Base-by-base conservation (phyloP, 2,329 filamentous ascomycete genomes). In the Sporothrix luriei region DNA sequence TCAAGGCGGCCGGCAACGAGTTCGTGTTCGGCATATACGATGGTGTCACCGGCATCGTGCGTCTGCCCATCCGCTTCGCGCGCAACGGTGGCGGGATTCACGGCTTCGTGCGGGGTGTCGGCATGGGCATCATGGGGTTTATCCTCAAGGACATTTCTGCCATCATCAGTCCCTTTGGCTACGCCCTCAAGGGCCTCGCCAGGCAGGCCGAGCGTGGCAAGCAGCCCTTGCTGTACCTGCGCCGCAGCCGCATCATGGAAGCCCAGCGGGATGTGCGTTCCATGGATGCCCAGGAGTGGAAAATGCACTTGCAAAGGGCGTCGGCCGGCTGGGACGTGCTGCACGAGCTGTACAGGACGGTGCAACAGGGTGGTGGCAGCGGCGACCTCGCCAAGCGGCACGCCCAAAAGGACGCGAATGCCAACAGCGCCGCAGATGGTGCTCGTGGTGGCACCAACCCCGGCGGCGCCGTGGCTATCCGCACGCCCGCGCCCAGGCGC, bases 91-190 rank as follows among this genome's bases (percentile, higher is more conserved):
- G 87, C 1, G 76, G 78, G 0, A 69, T 78, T 2, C 72, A 73
- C 21, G 83, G 82, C 0, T 80, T 84, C 49, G 74, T 84, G 19
- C 79, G 84, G 52, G 89, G 89, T 2, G 78, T 88, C 0, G 88
- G 86, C 16, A 88, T 88, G 81, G 89, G 89, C 0, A 73, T 90
- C 9, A 86, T 84, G 1, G 88, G 89, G 0, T 84, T 90, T 29
- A 82, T 90, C 2, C 80, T 91, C 38, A 91, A 91, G 76, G 85
- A 89, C 66, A 81, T 90, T 6, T 82, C 88, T 0, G 89, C 88
- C 6, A 70, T 90, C 1, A 76, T 89, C 1, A 87, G 88, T 0
- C 87, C 87, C 0, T 73, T 87, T 2, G 88, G 87, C 0, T 91
- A 88, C 73, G 83, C 86, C 0, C 81, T 90, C 72, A 90, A 91